Base-by-base conservation (phyloP, 306 rosid genomes). In the Prunus davidiana region DNA sequence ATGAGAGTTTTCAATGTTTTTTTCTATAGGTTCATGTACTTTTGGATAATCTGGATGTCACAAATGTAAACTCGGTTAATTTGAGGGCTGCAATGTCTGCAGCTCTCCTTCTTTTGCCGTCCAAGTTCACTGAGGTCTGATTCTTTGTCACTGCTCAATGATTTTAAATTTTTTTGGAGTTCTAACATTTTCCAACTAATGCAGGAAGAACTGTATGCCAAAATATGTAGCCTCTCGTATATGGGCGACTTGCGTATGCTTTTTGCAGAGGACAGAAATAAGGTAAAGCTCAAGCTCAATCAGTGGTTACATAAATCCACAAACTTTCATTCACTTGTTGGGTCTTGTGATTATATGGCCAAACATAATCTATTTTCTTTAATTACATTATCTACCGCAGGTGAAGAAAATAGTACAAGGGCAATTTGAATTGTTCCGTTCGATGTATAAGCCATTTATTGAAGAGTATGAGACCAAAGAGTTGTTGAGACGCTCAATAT, bases 131-230 rank as follows among this genome's bases (percentile, higher is more conserved):
- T 20, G 93, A 85, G 97, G 98, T 93, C 75, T 63, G 80, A 49
- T 85, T 77, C 61, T 64, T 68, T 67, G 69, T 76, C 88, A 60
- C 47, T 64, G 64, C 63, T 73, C 74, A 72, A 72, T 79, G 65
- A 73, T 64, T 51, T 69, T 71, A 54, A 71, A 77, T 78, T 74
- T 20, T 20, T 25, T 72, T 71, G 56, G 80, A 76, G 13, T 27
- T 64, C 67, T 71, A 74, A 60, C 49, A 13, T 55, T 30, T 28
- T 63, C 46, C n/a, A 64, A 54, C 20, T 61, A 71, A 52, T 83
- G 91, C 91, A 95, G 98, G 93, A 78, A 78, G 96, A 95, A 75
- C 86, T 95, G 20, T 95, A 92, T 84, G 95, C 97, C 75, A 92
- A 92, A 86, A 86, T 95, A 81, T 95, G 98, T 63, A 88, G 93